Evolutionary conservation across 192 early-diverging fungal genomes (phyloP).

Genomic region (Mortierella alpina): DNA sequence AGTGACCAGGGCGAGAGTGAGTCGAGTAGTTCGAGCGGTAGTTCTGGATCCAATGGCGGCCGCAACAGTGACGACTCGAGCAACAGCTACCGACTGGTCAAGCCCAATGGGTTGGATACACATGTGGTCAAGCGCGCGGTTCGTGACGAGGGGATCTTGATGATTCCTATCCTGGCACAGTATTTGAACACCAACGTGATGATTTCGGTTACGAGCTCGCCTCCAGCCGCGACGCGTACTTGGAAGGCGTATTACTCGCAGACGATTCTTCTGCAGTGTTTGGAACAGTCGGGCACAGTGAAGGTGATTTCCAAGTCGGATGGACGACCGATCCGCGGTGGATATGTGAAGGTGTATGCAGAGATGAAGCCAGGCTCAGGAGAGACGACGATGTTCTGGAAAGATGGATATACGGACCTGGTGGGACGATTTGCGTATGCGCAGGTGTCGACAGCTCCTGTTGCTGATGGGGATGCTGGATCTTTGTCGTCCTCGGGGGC

Average conservation of each 20-base stretch:
- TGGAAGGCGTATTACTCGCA: slow-evolving; percentile 60
- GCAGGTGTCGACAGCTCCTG: slow-evolving; percentile 53
- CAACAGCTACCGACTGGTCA: slow-evolving; percentile 36
- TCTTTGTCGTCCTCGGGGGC: neutral
- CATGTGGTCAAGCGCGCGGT: slow-evolving; percentile 34
- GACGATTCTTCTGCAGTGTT: slow-evolving; percentile 51
- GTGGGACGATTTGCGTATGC: slow-evolving; percentile 63
- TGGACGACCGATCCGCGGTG: slow-evolving; percentile 53
- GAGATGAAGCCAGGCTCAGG: slow-evolving; percentile 34
- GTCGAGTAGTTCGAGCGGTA: slow-evolving; percentile 6
- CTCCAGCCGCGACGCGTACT: slow-evolving; percentile 22
- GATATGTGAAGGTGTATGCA: slow-evolving; percentile 64
- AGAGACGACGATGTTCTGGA: slow-evolving; percentile 55
- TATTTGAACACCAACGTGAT: slow-evolving; percentile 53
- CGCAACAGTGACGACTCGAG: slow-evolving; percentile 8
- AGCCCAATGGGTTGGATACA: slow-evolving; percentile 35
- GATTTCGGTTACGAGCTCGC: slow-evolving; percentile 36
- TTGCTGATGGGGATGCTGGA: slow-evolving; percentile 9
- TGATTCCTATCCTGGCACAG: slow-evolving; percentile 39
- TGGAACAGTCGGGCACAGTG: slow-evolving; percentile 53
- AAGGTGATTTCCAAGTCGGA: slow-evolving; percentile 43
- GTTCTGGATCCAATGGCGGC: neutral
- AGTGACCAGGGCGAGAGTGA: slow-evolving; percentile 56
- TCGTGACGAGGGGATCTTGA: slow-evolving; percentile 13
- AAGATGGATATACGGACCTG: slow-evolving; percentile 63